These are phyloP conservation scores for Kickxella alabastrina DNA, from an alignment of 192 early-diverging fungal species.

Conservation along the genomic window DNA sequence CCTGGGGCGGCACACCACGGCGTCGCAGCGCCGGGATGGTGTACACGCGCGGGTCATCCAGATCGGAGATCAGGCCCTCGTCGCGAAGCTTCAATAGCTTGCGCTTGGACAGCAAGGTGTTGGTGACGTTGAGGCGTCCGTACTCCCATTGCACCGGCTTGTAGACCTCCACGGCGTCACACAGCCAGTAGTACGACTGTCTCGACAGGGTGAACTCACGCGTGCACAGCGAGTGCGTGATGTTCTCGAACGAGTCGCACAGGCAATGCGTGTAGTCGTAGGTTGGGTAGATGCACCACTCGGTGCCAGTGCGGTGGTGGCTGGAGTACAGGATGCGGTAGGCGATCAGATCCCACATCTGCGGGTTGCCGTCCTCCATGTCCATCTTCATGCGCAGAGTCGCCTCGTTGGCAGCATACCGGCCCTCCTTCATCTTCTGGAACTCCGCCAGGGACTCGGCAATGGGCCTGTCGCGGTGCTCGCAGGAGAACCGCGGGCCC, in stretches of 20 bases:
- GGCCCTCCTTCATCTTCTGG: conserved; percentile 97
- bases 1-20: conserved; percentile 94
- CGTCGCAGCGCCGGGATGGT: conserved; percentile 94
- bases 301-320: conserved; percentile 86
- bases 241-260: conserved; percentile 99
- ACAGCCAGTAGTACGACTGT: conserved; percentile 98
- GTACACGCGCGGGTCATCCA: conserved; percentile 97
- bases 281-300: conserved; percentile 99
- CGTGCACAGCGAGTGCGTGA: conserved; percentile 99
- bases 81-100: conserved; percentile 91
- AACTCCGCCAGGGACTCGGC: conserved; percentile 91
- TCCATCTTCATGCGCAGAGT: conserved; percentile 99
- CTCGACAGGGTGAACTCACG: conserved; percentile 91
- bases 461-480: conserved; percentile 88
- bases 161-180: conserved; percentile 96
- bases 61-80: conserved; percentile 70
- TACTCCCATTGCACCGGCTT: conserved; percentile 99
- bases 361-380: conserved; percentile 92
- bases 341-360: conserved; percentile 99
- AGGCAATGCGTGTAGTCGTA: conserved; percentile 99
- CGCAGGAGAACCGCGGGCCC: conserved; percentile 83
- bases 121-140: conserved; percentile 87
- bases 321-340: conserved; percentile 91
- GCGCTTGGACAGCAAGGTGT: conserved; percentile 96
- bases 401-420: conserved; percentile 85